Base-by-base conservation (phyloP, 805 yeast genomes). In the Candida chilensis region DNA sequence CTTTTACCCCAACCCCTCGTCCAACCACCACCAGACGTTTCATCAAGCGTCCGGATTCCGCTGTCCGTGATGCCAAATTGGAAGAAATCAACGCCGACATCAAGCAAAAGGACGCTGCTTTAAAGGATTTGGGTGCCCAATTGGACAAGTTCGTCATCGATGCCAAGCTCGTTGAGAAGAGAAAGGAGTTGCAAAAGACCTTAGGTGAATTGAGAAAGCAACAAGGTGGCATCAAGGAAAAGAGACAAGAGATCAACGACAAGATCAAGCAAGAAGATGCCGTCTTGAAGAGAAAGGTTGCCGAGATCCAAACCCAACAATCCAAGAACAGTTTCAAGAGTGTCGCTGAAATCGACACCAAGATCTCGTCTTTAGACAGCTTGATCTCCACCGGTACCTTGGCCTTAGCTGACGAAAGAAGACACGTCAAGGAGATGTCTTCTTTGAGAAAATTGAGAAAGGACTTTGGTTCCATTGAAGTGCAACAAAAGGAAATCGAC, bases 401-500 rank as follows among this genome's bases (percentile, higher is more conserved):
- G 52, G 74, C 84, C 45, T 74, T 92, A 48, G 96, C 87, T 32
- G 95, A 90, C 39, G 99, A 92, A 70, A 80, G 85, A 64, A 71
- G 77, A 50, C 59, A 68, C 40, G 75, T 92, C 42, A 83, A 83
- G 61, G 97, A 90, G 61, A 82, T 86, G 68, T 71, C 86, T 31
- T 57, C 78, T 27, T 72, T 92, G 54, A 78, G 90, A 59, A 86
- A 84, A 60, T 61, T 82, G 50, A 75, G 78, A 49, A 81, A 80
- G 55, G 88, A 80, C 54, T 83, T 85, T 51, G 74, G 74, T 29
- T 66, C 71, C 28, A 65, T 88, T 43, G 87, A 78, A 49, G 72
- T 74, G 45, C 72, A 73, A 45, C 96, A 86, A 64, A 73, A 73
- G 44, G 72, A 79, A 27, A 78, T 90, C 50, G 95, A 86, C 48